Evolutionary conservation across 805 yeast species (phyloP), one percentile per base, ranked within the genome.

Genomic region (Spathaspora hagerdaliae): DNA sequence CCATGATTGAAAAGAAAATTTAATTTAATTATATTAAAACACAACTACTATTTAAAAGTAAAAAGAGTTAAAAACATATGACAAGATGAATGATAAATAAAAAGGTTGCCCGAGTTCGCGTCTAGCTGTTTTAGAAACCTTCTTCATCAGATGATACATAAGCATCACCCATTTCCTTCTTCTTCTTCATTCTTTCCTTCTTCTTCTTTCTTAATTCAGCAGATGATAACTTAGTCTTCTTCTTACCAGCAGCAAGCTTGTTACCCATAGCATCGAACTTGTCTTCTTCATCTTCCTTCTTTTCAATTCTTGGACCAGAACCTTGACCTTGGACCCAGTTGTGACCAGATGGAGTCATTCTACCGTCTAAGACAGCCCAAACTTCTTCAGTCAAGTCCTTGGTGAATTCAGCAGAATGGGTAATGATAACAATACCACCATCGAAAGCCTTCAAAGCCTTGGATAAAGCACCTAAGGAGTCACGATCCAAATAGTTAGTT

Each of bases 311-410:
- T 78, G 99, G 99, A 81, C 99, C 99, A 71, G 97, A 64, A 81
- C 99, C 99, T 83, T 94, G 99, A 78, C 99, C 99, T 65, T 87
- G 83, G 65, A 94, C 99, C 99, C 99, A 94, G 87, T 94, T 95
- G 82, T 94, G 99, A 75, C 99, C 99, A 62, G 99, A 94, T 76
- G 99, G 99, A 69, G 96, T 87, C 99, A 94, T 94, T 62, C 62
- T 75, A 87, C 99, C 99, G 80, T 92, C 91, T 59, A 87, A 69
- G 59, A 94, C 99, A 69, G 99, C 97, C 99, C 99, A 94, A 68
- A 94, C 98, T 84, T 94, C 99, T 79, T 94, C 98, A 73, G 99
- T 94, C 75, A 94, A 78, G 74, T 91, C 89, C 85, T 92, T 89
- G 77, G 99, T 94, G 89, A 94, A 94, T 83, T 94, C 99, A 70